Percentiles rank a stretch among this genome's conserved stretches.
Conservation (phyloP, 78 protist genomes). For the Dictyostelium firmibasis region DNA sequence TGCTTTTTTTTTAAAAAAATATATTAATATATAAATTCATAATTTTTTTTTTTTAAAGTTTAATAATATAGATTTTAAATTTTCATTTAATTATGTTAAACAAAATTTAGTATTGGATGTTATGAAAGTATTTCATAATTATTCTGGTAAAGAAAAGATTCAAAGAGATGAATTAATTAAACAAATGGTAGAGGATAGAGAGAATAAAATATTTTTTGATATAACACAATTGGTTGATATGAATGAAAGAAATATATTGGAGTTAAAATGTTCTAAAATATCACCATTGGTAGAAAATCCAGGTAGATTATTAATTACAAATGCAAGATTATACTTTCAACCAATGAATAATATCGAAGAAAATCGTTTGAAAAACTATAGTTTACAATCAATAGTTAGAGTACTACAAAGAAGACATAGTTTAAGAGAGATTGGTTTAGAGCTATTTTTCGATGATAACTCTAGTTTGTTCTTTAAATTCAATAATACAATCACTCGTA, state of each 20-base stretch:
- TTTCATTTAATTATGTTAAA: slow-evolving; percentile 80
- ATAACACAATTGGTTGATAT: slow-evolving; percentile 44
- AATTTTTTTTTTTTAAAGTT: not conserved
- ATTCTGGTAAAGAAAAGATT: slow-evolving; percentile 22
- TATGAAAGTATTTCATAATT: slow-evolving; percentile 41
- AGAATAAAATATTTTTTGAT: slow-evolving; percentile 60
- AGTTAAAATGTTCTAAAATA: slow-evolving; percentile 65
- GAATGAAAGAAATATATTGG: slow-evolving; percentile 48
- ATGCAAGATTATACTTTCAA: slow-evolving; percentile 86
- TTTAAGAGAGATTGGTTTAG: slow-evolving; percentile 81
- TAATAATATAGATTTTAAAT: slow-evolving; percentile 24
- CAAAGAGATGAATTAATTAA: slow-evolving; percentile 36
- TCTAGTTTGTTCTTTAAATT: slow-evolving; percentile 57
- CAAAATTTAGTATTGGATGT: slow-evolving; percentile 16
- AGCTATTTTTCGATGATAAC: slow-evolving; percentile 56
- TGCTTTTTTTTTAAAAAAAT: not conserved
- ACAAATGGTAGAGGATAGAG: slow-evolving; percentile 48
- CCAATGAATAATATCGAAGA: slow-evolving; percentile 87
- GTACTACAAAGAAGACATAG: slow-evolving; percentile 78
- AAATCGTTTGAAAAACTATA: slow-evolving; percentile 64
- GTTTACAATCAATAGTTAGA: slow-evolving; percentile 19
- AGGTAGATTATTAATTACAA: slow-evolving; percentile 87
- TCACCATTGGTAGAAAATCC: slow-evolving; percentile 88
- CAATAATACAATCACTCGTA: not conserved
- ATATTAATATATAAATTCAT: not conserved